These are phyloP conservation scores for Paxillus involutus DNA, from an alignment of 768 basidiomycete species.

Conservation along the genomic window DNA sequence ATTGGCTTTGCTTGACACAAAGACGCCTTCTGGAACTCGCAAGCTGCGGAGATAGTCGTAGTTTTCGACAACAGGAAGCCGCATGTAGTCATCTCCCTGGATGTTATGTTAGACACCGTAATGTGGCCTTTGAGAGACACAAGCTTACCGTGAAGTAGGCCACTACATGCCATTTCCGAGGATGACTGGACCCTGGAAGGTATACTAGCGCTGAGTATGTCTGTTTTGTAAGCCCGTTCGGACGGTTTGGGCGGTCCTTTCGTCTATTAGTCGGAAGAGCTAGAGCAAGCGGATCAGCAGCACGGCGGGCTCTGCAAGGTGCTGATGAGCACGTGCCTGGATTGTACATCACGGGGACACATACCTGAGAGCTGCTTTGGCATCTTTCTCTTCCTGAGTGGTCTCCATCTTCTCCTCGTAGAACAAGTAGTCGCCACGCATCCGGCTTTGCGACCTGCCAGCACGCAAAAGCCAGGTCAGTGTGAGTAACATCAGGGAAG, in stretches of 20 bases:
- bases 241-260: conserved; percentile 76
- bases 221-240: conserved; percentile 82
- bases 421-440: conserved; percentile 81
- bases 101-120: not conserved
- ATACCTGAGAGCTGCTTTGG: conserved; percentile 76
- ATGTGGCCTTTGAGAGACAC: not conserved
- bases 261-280: conserved; percentile 63
- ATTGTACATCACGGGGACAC: conserved; percentile 11
- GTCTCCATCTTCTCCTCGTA: conserved; percentile 84
- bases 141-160: conserved; percentile 73
- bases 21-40: conserved; percentile 69
- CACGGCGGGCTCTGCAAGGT: conserved; percentile 49
- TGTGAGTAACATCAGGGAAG: not conserved
- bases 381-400: conserved; percentile 75
- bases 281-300: conserved; percentile 58
- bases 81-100: conserved; percentile 67
- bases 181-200: conserved; percentile 54
- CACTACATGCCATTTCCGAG: conserved; percentile 81
- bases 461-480: conserved; percentile 3
- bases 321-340: conserved; percentile 9
- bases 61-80: conserved; percentile 70
- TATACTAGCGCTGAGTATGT: conserved; percentile 79
- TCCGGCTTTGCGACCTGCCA: conserved; percentile 78
- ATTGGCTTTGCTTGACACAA: conserved; percentile 63
- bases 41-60: conserved; percentile 73